Evolutionary conservation across 768 basidiomycete genomes (phyloP).

Genomic region (Boletus rex-veris): DNA sequence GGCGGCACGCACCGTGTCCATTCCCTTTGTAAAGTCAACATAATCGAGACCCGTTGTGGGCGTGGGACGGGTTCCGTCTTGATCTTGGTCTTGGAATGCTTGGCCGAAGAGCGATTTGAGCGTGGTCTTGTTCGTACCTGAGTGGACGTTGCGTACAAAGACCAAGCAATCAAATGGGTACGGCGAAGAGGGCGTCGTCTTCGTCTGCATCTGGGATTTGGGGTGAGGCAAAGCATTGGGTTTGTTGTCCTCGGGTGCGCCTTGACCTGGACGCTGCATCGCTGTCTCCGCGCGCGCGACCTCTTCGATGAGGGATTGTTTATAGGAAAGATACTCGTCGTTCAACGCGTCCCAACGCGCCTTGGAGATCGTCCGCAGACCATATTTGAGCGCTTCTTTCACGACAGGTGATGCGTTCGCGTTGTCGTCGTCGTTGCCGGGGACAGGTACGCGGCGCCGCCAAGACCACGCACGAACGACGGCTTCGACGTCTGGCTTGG

Average conservation of each 20-base stretch:
- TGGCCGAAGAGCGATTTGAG: constrained; percentile 55
- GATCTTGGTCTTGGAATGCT: constrained; percentile 31
- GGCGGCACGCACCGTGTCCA: constrained; percentile 54
- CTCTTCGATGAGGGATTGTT: constrained; percentile 49
- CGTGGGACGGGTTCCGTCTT: background rate
- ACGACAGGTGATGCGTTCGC: constrained; percentile 3
- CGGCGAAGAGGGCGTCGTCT: constrained; percentile 30
- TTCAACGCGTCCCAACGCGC: constrained; percentile 60
- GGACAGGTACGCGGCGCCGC: constrained; percentile 1
- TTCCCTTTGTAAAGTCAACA: constrained; percentile 74
- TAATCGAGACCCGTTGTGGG: constrained; percentile 56
- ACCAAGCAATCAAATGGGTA: constrained; percentile 68
- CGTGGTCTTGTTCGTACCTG: constrained; percentile 79
- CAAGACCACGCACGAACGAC: constrained; percentile 63
- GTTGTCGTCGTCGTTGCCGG: background rate
- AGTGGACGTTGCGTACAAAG: constrained; percentile 66
- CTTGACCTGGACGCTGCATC: background rate
- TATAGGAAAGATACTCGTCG: constrained; percentile 66
- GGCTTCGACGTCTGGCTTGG: constrained; percentile 36
- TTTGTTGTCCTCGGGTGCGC: background rate
- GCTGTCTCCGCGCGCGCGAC: constrained; percentile 26
- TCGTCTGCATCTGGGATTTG: background rate
- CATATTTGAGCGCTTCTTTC: constrained; percentile 52
- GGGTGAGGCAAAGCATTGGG: background rate
- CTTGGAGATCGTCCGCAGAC: constrained; percentile 58